These are phyloP conservation scores for Colletotrichum limetticola DNA, from an alignment of 2,329 filamentous ascomycete species.

Conservation along the genomic window DNA sequence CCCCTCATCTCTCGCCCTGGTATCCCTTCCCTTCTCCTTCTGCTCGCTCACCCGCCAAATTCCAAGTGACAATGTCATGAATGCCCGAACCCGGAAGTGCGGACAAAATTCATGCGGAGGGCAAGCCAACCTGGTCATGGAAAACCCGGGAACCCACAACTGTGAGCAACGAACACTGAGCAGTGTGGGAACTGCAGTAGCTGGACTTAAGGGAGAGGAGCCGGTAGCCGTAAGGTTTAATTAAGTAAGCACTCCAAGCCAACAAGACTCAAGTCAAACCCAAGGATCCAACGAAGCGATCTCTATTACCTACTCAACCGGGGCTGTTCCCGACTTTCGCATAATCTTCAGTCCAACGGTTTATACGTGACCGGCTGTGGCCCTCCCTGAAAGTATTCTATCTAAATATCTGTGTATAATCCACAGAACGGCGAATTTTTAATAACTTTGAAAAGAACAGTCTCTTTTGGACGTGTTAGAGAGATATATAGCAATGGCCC, in stretches of 20 bases:
- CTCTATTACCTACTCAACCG: background rate
- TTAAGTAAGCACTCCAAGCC: background rate
- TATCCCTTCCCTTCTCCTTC: background rate
- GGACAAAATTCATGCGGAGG: slow-evolving; percentile 10
- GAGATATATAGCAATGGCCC: too few relatives aligned
- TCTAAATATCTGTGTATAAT: background rate
- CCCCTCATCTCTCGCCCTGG: slow-evolving; percentile 10
- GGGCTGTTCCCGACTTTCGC: slow-evolving; percentile 22
- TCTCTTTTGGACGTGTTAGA: too few relatives aligned
- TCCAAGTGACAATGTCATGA: slow-evolving; percentile 2
- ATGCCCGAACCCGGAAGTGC: background rate
- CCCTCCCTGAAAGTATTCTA: too few relatives aligned
- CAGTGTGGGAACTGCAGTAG: background rate
- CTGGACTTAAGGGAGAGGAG: background rate
- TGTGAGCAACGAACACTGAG: background rate
- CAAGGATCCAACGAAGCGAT: background rate
- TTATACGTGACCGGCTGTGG: background rate
- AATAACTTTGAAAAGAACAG: too few relatives aligned
- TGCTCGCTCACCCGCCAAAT: background rate
- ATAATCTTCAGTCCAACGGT: background rate
- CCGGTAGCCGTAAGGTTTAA: slow-evolving; percentile 16
- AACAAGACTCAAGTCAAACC: background rate
- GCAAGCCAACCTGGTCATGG: slow-evolving; percentile 5
- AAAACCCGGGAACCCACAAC: background rate
- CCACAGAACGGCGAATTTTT: background rate